Evolutionary conservation across 164 flowering plant genomes (phyloP).

Genomic region (Berberis vulgaris): DNA sequence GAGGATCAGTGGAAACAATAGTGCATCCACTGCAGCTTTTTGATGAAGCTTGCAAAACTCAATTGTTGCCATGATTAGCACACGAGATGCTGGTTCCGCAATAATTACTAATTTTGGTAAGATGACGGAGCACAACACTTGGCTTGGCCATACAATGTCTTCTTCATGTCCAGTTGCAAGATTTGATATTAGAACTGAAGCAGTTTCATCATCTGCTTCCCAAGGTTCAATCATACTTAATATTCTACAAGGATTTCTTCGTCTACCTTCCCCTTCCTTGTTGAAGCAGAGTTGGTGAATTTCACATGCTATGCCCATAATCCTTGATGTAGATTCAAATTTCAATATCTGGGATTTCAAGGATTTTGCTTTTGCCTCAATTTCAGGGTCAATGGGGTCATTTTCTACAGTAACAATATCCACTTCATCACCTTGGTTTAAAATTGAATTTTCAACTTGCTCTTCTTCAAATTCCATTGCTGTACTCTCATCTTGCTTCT

Average conservation of each 20-base stretch:
- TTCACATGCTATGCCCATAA: slow-evolving; percentile 34
- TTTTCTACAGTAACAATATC: slow-evolving; percentile 6
- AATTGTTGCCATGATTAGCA: slow-evolving; percentile 33
- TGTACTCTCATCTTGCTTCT: slow-evolving; percentile 7
- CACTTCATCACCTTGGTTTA: slow-evolving; percentile 12
- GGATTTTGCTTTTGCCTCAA: slow-evolving; percentile 22
- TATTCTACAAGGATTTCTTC: slow-evolving; percentile 22
- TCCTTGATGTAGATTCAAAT: slow-evolving; percentile 30
- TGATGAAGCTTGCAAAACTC: slow-evolving; percentile 58
- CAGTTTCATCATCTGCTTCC: slow-evolving; percentile 55
- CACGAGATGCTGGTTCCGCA: slow-evolving; percentile 49
- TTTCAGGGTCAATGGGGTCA: slow-evolving; percentile 27
- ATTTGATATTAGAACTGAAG: slow-evolving; percentile 44
- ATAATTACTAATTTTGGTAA: slow-evolving; percentile 61
- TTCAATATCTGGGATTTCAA: slow-evolving; percentile 31
- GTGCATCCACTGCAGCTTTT: slow-evolving; percentile 54
- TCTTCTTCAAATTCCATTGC: slow-evolving; percentile 8
- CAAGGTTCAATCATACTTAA: slow-evolving; percentile 62
- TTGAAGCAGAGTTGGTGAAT: slow-evolving; percentile 38
- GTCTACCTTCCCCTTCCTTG: slow-evolving; percentile 4
- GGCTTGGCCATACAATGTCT: slow-evolving; percentile 44
- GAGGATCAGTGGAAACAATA: slow-evolving; percentile 48
- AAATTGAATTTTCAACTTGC: slow-evolving; percentile 16
- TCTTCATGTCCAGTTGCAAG: slow-evolving; percentile 29
- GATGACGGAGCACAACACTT: slow-evolving; percentile 45